Conservation (phyloP, 2,329 filamentous ascomycete genomes). For the Arachnomyces sp. region DNA sequence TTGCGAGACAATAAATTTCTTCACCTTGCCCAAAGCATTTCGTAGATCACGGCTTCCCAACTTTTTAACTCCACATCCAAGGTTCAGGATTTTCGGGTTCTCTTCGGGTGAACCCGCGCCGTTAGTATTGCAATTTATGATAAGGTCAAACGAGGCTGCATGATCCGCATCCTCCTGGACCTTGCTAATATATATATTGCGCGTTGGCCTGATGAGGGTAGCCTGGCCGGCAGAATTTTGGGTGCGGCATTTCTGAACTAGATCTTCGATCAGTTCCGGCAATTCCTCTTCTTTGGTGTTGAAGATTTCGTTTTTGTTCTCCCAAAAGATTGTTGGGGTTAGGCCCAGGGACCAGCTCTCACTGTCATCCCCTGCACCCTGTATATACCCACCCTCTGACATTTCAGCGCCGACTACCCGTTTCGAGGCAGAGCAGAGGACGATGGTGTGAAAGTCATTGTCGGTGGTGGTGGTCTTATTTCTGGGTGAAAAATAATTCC, state of each 20-base stretch:
- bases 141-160: slow-evolving; percentile 37
- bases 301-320: slow-evolving; percentile 53
- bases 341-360: slow-evolving; percentile 86
- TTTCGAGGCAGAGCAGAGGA: slow-evolving; percentile 79
- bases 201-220: slow-evolving; percentile 30
- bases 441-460: slow-evolving; percentile 58
- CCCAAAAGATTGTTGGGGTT: slow-evolving; percentile 74
- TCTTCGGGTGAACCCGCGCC: slow-evolving; percentile 27
- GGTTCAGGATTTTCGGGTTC: slow-evolving; percentile 36
- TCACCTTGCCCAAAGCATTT: slow-evolving; percentile 56
- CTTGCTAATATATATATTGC: slow-evolving; percentile 26
- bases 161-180: slow-evolving; percentile 23
- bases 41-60: slow-evolving; percentile 76
- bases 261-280: slow-evolving; percentile 40
- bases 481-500: slow-evolving; percentile 48
- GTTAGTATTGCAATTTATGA: slow-evolving; percentile 29
- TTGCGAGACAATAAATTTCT: slow-evolving; percentile 43
- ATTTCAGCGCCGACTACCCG: slow-evolving; percentile 61
- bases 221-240: slow-evolving; percentile 16
- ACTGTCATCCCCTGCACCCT: slow-evolving; percentile 89
- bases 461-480: slow-evolving; percentile 31
- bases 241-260: slow-evolving; percentile 28
- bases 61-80: slow-evolving; percentile 65
- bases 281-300: slow-evolving; percentile 57
- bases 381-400: slow-evolving; percentile 70